Percentiles rank a stretch among this genome's conserved stretches.
phyloP scores from a whole-genome alignment of 768 basidiomycete species.

The Mycena haematopus region DNA sequence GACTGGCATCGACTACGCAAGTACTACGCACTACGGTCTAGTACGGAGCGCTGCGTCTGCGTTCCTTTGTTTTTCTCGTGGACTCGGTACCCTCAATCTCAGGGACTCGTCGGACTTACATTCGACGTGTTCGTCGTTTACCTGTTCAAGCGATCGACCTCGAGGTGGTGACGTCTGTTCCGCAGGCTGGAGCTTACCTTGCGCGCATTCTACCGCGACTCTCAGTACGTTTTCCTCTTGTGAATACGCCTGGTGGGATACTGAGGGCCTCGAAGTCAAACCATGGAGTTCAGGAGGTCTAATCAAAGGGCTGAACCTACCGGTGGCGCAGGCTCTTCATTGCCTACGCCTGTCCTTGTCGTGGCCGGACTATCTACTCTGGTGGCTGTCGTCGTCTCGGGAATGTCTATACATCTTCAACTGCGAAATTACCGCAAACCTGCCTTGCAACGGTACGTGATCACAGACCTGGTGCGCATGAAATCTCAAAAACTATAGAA shows the following conservation, averaged over 20 bases:
- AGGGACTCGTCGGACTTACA: neutral
- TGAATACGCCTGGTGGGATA: neutral
- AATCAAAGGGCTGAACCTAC: neutral
- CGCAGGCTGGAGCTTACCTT: slow-evolving; percentile 18
- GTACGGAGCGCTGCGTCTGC: neutral
- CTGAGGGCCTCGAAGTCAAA: neutral
- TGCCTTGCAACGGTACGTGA: slow-evolving; percentile 70
- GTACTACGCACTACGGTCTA: neutral
- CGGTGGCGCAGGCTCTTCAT: slow-evolving; percentile 63
- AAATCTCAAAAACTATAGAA: slow-evolving; percentile 47
- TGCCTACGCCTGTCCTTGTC: slow-evolving; percentile 61
- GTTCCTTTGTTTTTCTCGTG: neutral
- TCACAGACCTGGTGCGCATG: slow-evolving; percentile 5
- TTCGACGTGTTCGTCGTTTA: neutral
- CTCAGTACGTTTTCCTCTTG: neutral
- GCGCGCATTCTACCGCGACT: slow-evolving; percentile 4
- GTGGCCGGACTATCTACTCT: slow-evolving; percentile 68
- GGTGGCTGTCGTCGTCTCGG: slow-evolving; percentile 75
- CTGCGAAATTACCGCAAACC: slow-evolving; percentile 89
- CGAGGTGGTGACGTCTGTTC: slow-evolving; percentile 18
- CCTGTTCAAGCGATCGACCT: neutral
- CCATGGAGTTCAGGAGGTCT: neutral
- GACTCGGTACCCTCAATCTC: neutral
- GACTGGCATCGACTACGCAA: too few relatives aligned
- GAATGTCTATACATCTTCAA: slow-evolving; percentile 79